Conservation (phyloP, 495 filamentous ascomycete species). For the Friedmanniomyces endolithicus region DNA sequence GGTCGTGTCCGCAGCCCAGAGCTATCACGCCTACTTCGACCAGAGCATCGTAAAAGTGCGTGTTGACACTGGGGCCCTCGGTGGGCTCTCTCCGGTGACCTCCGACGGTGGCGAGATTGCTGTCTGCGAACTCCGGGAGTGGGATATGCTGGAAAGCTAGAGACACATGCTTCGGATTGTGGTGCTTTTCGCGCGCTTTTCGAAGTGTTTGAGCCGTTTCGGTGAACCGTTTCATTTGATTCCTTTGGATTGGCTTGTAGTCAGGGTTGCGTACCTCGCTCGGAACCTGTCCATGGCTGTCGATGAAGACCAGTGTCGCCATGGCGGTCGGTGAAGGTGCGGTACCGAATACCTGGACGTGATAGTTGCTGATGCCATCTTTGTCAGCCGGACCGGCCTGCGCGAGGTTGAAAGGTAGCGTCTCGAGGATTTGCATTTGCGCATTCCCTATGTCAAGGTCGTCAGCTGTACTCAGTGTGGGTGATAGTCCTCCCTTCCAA, state of each 20-base stretch:
- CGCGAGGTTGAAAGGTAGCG: constrained; percentile 60
- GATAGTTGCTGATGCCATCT: neutral
- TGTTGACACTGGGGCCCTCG: constrained; percentile 77
- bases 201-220: constrained; percentile 35
- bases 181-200: constrained; percentile 38
- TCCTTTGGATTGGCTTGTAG: constrained; percentile 89
- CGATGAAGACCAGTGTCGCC: constrained; percentile 79
- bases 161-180: constrained; percentile 49
- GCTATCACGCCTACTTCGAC: constrained; percentile 68
- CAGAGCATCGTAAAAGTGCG: constrained; percentile 71
- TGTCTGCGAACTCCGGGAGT: constrained; percentile 63
- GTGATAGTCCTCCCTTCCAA: no score
- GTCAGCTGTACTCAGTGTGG: neutral
- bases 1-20: constrained; percentile 86
- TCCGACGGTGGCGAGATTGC: constrained; percentile 36
- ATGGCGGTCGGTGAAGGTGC: constrained; percentile 67
- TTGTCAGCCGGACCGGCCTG: neutral
- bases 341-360: constrained; percentile 29
- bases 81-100: constrained; percentile 60
- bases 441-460: constrained; percentile 20
- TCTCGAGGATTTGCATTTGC: constrained; percentile 71
- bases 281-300: constrained; percentile 86
- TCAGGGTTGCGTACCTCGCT: constrained; percentile 70
- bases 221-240: constrained; percentile 88
- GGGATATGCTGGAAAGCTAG: constrained; percentile 95